phyloP scores from a whole-genome alignment of 1,284 basidiomycete species.

The Agroathelia rolfsii region DNA sequence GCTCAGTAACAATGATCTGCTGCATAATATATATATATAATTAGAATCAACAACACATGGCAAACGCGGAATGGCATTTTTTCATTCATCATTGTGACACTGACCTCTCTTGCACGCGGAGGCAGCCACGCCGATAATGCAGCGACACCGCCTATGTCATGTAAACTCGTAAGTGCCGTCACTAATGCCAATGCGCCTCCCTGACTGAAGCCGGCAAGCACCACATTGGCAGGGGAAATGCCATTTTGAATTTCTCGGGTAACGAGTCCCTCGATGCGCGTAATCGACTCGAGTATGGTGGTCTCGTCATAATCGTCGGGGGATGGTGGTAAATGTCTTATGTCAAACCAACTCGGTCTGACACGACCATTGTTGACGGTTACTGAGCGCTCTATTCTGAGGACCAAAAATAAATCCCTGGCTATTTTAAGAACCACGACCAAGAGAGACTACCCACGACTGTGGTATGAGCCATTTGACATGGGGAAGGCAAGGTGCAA shows the following conservation, averaged over 20 bases:
- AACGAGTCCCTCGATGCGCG: slow-evolving; percentile 28
- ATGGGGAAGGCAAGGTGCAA: slow-evolving; percentile 26
- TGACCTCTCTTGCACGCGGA: slow-evolving; percentile 23
- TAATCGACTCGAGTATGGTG: slow-evolving; percentile 26
- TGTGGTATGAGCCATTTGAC: slow-evolving; percentile 35
- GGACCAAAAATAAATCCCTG: slow-evolving; percentile 6
- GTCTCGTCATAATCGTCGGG: slow-evolving; percentile 28
- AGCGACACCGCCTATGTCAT: slow-evolving; percentile 33
- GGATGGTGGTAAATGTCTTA: slow-evolving; percentile 28
- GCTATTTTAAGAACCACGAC: slow-evolving; percentile 10
- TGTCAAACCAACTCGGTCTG: slow-evolving; percentile 37
- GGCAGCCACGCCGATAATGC: slow-evolving; percentile 38
- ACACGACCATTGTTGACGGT: slow-evolving; percentile 21
- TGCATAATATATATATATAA: slow-evolving; percentile 7
- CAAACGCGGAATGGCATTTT: too few relatives aligned
- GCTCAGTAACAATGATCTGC: slow-evolving; percentile 24
- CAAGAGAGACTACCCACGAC: slow-evolving; percentile 22
- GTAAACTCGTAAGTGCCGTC: slow-evolving; percentile 28
- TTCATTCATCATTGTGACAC: slow-evolving; percentile 10
- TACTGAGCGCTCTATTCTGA: slow-evolving; percentile 21
- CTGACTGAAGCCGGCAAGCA: slow-evolving; percentile 36
- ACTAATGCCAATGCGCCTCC: slow-evolving; percentile 30
- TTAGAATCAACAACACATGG: slow-evolving; percentile 1
- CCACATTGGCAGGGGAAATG: slow-evolving; percentile 24
- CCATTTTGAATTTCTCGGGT: slow-evolving; percentile 28